Evolutionary conservation across 352 stramenopile species (phyloP).

Genomic region (Globisporangium mamillatum): DNA sequence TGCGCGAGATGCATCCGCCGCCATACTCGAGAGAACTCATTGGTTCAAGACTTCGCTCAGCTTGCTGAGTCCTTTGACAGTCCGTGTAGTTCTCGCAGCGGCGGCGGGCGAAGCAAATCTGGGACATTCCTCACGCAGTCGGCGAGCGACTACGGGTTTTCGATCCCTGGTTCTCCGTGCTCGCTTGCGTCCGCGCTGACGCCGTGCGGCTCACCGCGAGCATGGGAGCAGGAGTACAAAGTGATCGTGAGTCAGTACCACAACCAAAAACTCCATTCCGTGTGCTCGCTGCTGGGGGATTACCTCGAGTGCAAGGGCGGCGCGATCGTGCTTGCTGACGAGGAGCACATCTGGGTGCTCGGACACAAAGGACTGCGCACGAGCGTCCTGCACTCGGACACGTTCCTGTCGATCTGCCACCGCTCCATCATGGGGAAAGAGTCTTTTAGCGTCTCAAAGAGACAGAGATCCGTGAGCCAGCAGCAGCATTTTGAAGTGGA

Average conservation of each 20-base stretch:
- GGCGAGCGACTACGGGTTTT: slow-evolving; percentile 4
- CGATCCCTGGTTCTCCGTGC: slow-evolving; percentile 6
- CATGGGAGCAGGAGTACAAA: slow-evolving; percentile 34
- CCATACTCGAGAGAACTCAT: slow-evolving; percentile 39
- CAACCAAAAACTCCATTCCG: slow-evolving; percentile 67
- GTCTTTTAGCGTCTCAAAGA: slow-evolving; percentile 46
- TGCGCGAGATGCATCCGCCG: slow-evolving; percentile 60
- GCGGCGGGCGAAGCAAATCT: slow-evolving; percentile 4
- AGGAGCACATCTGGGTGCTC: slow-evolving; percentile 62
- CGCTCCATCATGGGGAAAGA: slow-evolving; percentile 38
- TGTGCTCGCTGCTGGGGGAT: slow-evolving; percentile 62
- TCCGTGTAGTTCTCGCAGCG: slow-evolving; percentile 16
- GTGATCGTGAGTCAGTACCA: slow-evolving; percentile 74
- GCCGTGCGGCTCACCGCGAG: slow-evolving; percentile 26
- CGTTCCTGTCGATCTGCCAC: slow-evolving; percentile 58
- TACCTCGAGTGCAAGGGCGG: slow-evolving; percentile 71
- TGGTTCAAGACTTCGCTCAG: slow-evolving; percentile 43
- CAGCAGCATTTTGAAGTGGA: neutral
- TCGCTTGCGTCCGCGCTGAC: slow-evolving; percentile 42
- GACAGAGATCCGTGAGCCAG: slow-evolving; percentile 19
- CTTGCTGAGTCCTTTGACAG: slow-evolving; percentile 40
- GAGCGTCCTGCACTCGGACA: slow-evolving; percentile 49
- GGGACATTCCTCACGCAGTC: slow-evolving; percentile 11
- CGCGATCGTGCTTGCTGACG: slow-evolving; percentile 61
- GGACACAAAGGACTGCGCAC: slow-evolving; percentile 53